These are phyloP conservation scores for Carex kokanica DNA, from an alignment of 176 grass and related monocot species.

Conservation along the genomic window DNA sequence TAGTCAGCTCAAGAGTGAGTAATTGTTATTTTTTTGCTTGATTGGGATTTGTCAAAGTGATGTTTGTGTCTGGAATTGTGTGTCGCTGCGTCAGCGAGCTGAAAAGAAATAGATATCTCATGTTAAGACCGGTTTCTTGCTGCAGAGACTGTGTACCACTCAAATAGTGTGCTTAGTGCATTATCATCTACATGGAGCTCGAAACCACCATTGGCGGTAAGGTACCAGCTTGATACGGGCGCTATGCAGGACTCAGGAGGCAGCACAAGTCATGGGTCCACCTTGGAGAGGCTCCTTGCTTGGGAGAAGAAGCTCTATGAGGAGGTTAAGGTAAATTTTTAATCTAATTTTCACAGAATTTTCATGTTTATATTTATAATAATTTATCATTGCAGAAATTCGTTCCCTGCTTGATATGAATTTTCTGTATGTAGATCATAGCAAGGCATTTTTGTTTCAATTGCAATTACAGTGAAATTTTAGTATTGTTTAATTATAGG, in stretches of 20 bases:
- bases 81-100: not conserved
- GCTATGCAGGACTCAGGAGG: slow-evolving; percentile 50
- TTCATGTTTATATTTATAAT: not conserved
- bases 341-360: not conserved
- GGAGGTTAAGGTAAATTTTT: slow-evolving; percentile 80
- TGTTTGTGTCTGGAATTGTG: not conserved
- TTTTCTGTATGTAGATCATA: not conserved
- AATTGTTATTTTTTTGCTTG: not conserved
- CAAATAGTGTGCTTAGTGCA: slow-evolving; percentile 74
- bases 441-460: not conserved
- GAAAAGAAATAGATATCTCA: slow-evolving; percentile 20
- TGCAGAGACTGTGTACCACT: slow-evolving; percentile 92
- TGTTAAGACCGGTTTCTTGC: slow-evolving; percentile 20
- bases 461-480: not conserved
- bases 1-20: slow-evolving; percentile 80
- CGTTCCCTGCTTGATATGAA: not conserved
- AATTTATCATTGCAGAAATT: slow-evolving; percentile 2
- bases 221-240: slow-evolving; percentile 66
- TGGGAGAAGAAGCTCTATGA: slow-evolving; percentile 99
- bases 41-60: slow-evolving; percentile 1
- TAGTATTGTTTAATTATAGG: slow-evolving; percentile 3
- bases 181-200: slow-evolving; percentile 84
- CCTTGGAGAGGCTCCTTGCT: slow-evolving; percentile 83
- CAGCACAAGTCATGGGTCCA: slow-evolving; percentile 81
- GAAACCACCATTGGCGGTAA: slow-evolving; percentile 82